Percentiles rank a stretch among this genome's conserved stretches.
phyloP scores from a whole-genome alignment of 805 yeast species.

The Candida chilensis region DNA sequence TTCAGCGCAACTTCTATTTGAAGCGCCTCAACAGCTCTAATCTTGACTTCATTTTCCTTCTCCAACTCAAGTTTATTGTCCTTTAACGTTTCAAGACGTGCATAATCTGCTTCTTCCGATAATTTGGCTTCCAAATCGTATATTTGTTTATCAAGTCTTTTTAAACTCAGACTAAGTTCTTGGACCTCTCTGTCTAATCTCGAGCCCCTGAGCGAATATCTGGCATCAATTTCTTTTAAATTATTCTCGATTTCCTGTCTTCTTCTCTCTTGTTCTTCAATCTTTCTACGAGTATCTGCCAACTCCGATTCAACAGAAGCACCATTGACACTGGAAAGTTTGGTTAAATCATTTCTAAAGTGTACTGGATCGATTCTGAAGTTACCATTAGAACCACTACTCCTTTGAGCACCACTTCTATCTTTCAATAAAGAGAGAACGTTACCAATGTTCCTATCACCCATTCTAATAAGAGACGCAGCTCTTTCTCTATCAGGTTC shows the following conservation, averaged over 20 bases:
- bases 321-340: conserved; percentile 14
- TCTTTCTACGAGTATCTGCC: conserved; percentile 4
- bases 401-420: conserved; percentile 34
- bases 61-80: not conserved
- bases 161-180: no score
- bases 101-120: conserved; percentile 8
- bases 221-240: conserved; percentile 5
- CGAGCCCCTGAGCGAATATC: no score
- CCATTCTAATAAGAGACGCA: conserved; percentile 24
- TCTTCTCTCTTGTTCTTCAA: conserved; percentile 6
- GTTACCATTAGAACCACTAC: conserved; percentile 29
- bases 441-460: conserved; percentile 26
- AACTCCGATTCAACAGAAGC: conserved; percentile 6
- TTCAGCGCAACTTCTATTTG: no score
- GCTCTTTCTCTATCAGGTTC: conserved; percentile 44
- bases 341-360: conserved; percentile 21
- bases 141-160: conserved; percentile 7
- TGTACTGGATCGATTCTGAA: conserved; percentile 45
- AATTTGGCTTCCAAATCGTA: conserved; percentile 7
- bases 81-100: conserved; percentile 8
- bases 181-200: no score
- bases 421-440: conserved; percentile 32
- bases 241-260: conserved; percentile 4
- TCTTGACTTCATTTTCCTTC: no score
- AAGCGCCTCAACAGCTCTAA: no score